Percentiles rank a stretch among this genome's conserved stretches.
phyloP scores from a whole-genome alignment of 1,139 yeast genomes.

The Hyphopichia khmerensis region DNA sequence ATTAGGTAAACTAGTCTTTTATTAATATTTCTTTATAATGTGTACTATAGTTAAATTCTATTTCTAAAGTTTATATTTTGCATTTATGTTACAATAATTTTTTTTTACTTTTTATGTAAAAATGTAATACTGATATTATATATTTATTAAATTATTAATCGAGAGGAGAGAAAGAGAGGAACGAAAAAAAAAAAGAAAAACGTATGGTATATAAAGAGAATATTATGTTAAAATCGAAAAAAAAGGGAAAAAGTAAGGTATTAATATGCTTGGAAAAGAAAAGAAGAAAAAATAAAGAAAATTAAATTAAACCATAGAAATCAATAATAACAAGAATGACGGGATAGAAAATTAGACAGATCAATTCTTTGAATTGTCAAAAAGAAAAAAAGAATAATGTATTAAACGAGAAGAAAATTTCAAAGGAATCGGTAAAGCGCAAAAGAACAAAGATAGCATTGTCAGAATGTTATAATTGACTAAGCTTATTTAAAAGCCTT shows the following conservation, averaged over 20 bases:
- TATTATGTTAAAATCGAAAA: neutral
- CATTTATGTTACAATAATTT: neutral
- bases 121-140: neutral
- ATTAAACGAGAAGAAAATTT: no score
- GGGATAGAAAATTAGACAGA: no score
- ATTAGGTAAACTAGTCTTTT: no score
- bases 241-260: neutral
- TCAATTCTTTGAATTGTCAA: no score
- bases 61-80: neutral
- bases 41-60: neutral
- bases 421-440: neutral
- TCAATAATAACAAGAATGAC: neutral
- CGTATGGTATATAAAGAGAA: neutral
- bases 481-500: constrained; percentile 33
- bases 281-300: neutral
- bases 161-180: neutral
- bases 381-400: no score
- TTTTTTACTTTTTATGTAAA: neutral
- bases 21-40: neutral
- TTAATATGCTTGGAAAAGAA: neutral
- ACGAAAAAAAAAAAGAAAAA: neutral
- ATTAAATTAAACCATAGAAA: neutral
- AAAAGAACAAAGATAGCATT: no score
- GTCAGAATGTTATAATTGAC: neutral
- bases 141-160: neutral